These are phyloP conservation scores for Goffeauzyma gilvescens DNA, from an alignment of 768 basidiomycete genomes.

Conservation along the genomic window DNA sequence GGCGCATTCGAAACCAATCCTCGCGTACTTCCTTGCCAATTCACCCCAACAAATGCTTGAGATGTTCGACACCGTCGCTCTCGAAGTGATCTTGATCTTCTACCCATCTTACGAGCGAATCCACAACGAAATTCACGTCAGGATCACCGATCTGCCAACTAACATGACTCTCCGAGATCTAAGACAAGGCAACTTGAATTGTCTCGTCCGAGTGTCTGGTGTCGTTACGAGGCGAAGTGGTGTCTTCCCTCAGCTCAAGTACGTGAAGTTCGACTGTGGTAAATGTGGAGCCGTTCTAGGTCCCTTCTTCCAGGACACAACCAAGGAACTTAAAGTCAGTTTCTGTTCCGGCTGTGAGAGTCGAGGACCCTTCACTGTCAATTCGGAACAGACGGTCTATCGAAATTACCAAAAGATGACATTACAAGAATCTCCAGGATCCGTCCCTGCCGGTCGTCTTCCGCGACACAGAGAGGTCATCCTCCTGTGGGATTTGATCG, in stretches of 20 bases:
- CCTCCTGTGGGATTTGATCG: conserved; percentile 92
- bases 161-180: conserved; percentile 80
- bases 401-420: conserved; percentile 99
- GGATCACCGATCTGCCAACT: conserved; percentile 81
- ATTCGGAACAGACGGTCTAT: conserved; percentile 93
- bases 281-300: conserved; percentile 88
- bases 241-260: conserved; percentile 97
- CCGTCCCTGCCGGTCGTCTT: conserved; percentile 89
- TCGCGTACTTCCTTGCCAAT: conserved; percentile 94
- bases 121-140: conserved; percentile 92
- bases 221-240: conserved; percentile 90
- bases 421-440: conserved; percentile 89
- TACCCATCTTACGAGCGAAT: conserved; percentile 93
- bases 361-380: conserved; percentile 86
- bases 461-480: conserved; percentile 94
- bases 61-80: conserved; percentile 87
- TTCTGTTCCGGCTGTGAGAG: conserved; percentile 88
- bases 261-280: conserved; percentile 93
- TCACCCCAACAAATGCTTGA: conserved; percentile 78
- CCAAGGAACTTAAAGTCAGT: conserved; percentile 78
- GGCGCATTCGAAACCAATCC: conserved; percentile 72
- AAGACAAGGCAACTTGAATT: conserved; percentile 77
- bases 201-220: conserved; percentile 81
- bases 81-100: conserved; percentile 82
- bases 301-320: conserved; percentile 94